phyloP scores from a whole-genome alignment of 2,329 filamentous ascomycete species.

The Sarocladium oryzae region DNA sequence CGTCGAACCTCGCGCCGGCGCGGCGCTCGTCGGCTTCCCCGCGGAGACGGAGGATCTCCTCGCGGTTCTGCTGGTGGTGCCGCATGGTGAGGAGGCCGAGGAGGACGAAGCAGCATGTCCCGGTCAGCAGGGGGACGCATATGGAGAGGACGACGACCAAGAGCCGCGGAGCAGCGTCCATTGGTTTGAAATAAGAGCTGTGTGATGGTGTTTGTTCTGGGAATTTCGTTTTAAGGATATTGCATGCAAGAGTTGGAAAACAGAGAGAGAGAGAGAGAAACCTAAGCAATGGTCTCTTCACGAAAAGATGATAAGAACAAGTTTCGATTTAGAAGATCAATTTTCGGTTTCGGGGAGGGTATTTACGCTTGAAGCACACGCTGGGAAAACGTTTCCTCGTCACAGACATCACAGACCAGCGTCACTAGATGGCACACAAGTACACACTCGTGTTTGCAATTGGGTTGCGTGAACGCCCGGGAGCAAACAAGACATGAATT shows the following conservation, averaged over 20 bases:
- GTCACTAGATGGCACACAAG: background rate
- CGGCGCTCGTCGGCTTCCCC: background rate
- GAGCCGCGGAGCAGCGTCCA: background rate
- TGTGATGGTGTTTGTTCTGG: no score
- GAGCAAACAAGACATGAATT: no score
- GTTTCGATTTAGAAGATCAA: no score
- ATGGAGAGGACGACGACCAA: conserved; percentile 1
- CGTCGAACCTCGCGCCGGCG: no score
- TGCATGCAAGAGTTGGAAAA: no score
- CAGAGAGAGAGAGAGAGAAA: no score
- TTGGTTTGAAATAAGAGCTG: no score
- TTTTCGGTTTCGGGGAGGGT: background rate
- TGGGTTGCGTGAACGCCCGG: no score
- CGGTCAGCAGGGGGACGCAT: background rate
- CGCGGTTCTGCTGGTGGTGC: background rate
- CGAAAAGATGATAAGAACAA: no score
- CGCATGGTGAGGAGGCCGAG: background rate
- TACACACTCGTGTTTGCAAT: background rate
- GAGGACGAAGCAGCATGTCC: background rate
- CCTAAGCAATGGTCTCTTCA: no score
- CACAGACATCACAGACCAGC: background rate
- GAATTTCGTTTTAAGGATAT: no score
- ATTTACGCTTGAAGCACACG: background rate
- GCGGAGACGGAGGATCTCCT: background rate
- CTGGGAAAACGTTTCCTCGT: background rate